Evolutionary conservation across 441 rosid species (phyloP), one percentile per base, ranked within the genome.

Genomic region (Iberis amara): DNA sequence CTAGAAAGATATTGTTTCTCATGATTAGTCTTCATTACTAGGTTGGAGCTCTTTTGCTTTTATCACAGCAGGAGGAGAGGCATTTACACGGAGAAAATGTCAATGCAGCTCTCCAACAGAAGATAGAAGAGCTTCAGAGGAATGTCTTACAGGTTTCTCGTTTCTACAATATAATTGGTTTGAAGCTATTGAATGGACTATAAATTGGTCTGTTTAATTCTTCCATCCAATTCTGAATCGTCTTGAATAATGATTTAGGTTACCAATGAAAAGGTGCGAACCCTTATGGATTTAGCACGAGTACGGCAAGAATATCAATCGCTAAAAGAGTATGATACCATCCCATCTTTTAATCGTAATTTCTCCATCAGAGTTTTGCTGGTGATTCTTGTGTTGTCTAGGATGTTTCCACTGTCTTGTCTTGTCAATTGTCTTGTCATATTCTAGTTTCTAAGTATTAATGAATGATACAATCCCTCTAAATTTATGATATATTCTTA

Each of bases 1-100:
- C 21, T 18, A 18, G 21, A 18, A 18, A 18, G 24, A 23, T 43
- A 45, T 39, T 52, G 14, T 11, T 40, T 53, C 52, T 46, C 35
- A 39, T 38, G 31, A 30, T 44, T 37, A 52, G 32, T 32, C 43
- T 57, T 21, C 31, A 50, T 11, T 72, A 38, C 42, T 81, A 94
- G 99, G 95, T 89, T 64, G 76, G 80, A 24, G 75, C 94, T 18
- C 72, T 94, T 32, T 65, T 94, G 57, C 95, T 94, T 68, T 54
- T 94, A 64, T 89, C 99, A 6, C 97, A 94, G 73, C 86, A 89
- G 70, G 99, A 86, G 59, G 99, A 89, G 76, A 77, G 97, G 62
- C 95, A 89, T 76, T 73, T 86, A 57, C 76, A 89, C 64, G 96
- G 86, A 73, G 83, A 69, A 73, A 94, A 94, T 75, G 83, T 85